Percentiles rank a stretch among this genome's conserved stretches.
Conservation (phyloP, 176 grass and related monocot species). For the Musa beccarii region DNA sequence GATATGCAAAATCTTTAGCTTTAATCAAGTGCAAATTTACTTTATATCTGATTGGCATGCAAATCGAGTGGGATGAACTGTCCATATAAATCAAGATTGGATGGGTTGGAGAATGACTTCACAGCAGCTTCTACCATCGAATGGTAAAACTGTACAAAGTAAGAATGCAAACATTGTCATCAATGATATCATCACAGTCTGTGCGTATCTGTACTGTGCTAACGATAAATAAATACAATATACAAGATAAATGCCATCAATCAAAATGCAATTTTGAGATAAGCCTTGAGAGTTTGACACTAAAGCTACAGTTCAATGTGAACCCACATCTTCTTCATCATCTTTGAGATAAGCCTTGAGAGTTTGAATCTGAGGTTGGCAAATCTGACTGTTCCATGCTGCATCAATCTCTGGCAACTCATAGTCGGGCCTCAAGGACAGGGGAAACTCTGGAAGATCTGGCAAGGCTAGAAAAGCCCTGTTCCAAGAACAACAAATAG, state of each 20-base stretch:
- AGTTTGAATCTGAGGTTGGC: constrained; percentile 67
- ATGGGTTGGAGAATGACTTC: neutral
- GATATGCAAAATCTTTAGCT: no score
- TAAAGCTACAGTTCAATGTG: neutral
- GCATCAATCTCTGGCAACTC: constrained; percentile 54
- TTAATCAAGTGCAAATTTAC: no score
- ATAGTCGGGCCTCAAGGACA: constrained; percentile 68
- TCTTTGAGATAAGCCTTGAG: constrained; percentile 78
- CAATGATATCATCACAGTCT: neutral
- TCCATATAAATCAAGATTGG: no score
- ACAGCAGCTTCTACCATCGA: neutral
- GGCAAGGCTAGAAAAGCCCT: constrained; percentile 63
- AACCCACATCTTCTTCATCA: constrained; percentile 32
- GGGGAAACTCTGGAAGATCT: constrained; percentile 77
- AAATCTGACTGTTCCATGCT: constrained; percentile 57
- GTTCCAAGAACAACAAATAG: constrained; percentile 13
- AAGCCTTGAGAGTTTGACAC: no score
- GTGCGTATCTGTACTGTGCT: neutral
- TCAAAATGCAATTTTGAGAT: neutral
- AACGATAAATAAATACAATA: neutral
- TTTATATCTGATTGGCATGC: no score
- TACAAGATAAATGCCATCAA: neutral
- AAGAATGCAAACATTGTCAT: neutral
- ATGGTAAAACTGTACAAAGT: neutral
- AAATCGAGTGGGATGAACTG: no score